Evolutionary conservation across 805 yeast species (phyloP), one percentile per base, ranked within the genome.

Genomic region (Saturnispora ahearnii): DNA sequence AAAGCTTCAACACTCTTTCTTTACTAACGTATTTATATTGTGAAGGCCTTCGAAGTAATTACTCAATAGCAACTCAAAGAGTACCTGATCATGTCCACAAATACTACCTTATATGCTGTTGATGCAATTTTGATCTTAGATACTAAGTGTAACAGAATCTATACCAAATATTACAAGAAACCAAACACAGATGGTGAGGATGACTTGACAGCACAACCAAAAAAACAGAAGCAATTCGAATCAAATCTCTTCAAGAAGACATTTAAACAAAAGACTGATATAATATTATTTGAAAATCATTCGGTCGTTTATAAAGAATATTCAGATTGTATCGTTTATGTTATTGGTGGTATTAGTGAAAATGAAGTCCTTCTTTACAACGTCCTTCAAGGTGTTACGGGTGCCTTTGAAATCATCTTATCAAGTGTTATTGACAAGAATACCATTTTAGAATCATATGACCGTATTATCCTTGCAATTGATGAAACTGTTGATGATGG

Each of bases 401-500:
- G 89, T 55, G 85, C 96, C 11, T 70, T 93, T 54, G 91, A 84
- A 57, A 79, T 87, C 52, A 75, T 90, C 45, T 72, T 90, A 53
- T 79, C 76, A 57, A 74, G 71, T 57, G 76, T 85, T 12, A 71
- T 90, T 54, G 98, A 93, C 67, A 87, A 82, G 64, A 75, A 81
- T 56, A 77, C 90, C 3, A 70, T 91, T 43, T 77, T 82, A 59
- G 96, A 87, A 56, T 79, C 83, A 63, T 93, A 84, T 63, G 99
- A 93, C 67, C 74, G 87, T 73, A 84, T 89, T 36, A 73, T 87
- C 41, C 75, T 93, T 64, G 87, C 95, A 4, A 77, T 90, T 41
- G 99, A 93, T 66, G 98, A 93, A 68, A 77, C 95, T 9, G 73
- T 93, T 45, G 99, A 93, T 63, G 95, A 90, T 63, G 99, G 98